These are phyloP conservation scores for Ophiostoma tasmaniense DNA, from an alignment of 2,329 filamentous ascomycete genomes.

Conservation along the genomic window DNA sequence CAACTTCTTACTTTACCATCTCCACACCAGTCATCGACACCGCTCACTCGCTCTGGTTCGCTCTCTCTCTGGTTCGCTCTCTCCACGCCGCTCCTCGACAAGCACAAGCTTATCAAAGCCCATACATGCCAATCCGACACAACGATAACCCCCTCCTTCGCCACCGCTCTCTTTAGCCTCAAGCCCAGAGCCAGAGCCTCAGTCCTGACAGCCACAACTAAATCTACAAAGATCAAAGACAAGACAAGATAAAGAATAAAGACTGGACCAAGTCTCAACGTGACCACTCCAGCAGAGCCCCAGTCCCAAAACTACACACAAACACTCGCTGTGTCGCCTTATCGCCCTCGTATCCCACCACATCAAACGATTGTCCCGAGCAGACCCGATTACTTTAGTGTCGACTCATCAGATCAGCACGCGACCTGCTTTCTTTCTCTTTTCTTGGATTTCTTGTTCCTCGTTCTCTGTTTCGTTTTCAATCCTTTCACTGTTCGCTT, in stretches of 20 bases:
- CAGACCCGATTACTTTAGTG: constrained; percentile 7
- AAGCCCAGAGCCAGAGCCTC: not conserved
- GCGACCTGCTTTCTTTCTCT: not conserved
- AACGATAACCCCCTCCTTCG: not conserved
- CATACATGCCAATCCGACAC: not conserved
- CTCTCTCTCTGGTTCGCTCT: not conserved
- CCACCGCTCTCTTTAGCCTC: not conserved
- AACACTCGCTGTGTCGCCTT: not conserved
- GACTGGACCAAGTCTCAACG: not conserved
- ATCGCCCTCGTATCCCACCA: not conserved
- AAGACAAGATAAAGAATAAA: not conserved
- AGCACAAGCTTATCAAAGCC: not conserved
- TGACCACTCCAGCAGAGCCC: not conserved
- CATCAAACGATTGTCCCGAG: not conserved
- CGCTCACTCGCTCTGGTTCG: not conserved
- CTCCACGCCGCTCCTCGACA: not conserved
- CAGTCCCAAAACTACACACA: not conserved
- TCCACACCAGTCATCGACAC: not conserved
- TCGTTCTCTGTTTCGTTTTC: not conserved
- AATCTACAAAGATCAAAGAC: not conserved
- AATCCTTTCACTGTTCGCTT: not conserved
- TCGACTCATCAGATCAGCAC: not conserved
- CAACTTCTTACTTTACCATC: not conserved
- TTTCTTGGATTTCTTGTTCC: not conserved
- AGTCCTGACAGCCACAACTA: no score